Percentiles rank a stretch among this genome's conserved stretches.
Conservation (phyloP, 1,139 yeast species). For the Scheffersomyces parashehatae region DNA sequence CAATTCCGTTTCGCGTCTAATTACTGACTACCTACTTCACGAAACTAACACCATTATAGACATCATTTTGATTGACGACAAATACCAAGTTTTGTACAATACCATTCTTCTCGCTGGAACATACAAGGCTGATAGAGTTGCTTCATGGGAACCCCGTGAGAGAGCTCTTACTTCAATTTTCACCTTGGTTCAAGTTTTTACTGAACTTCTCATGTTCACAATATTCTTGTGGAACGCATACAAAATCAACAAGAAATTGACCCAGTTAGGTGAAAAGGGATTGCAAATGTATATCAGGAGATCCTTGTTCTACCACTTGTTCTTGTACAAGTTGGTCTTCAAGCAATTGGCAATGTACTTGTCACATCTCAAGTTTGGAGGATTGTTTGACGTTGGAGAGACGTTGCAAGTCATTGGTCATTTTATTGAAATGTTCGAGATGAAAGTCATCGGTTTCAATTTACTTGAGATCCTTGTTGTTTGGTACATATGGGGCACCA, state of each 20-base stretch:
- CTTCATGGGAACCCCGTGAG: not conserved
- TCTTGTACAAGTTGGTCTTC: slow-evolving; percentile 8
- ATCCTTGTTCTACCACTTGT: slow-evolving; percentile 11
- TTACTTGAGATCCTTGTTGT: slow-evolving; percentile 10
- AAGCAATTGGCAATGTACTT: slow-evolving; percentile 6
- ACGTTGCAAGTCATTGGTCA: slow-evolving; percentile 8
- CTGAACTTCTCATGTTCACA: not conserved
- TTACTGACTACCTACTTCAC: not conserved
- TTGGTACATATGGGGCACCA: slow-evolving; percentile 14
- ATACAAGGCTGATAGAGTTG: not conserved
- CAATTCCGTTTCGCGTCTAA: not conserved
- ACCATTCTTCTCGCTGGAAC: not conserved
- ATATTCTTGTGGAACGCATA: not conserved
- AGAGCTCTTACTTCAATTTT: not conserved
- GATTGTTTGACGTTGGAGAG: slow-evolving; percentile 12
- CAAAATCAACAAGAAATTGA: not conserved
- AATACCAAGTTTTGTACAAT: not conserved
- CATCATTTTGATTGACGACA: not conserved
- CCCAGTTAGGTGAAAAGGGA: not conserved
- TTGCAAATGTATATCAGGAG: not conserved
- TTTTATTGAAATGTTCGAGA: slow-evolving; percentile 1
- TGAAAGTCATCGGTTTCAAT: slow-evolving; percentile 3
- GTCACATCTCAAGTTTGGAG: slow-evolving; percentile 9
- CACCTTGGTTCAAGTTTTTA: not conserved
- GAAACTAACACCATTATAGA: not conserved